Evolutionary conservation across 2,329 filamentous ascomycete genomes (phyloP), one percentile per base, ranked within the genome.

Genomic region (Microcyclospora pomicola): DNA sequence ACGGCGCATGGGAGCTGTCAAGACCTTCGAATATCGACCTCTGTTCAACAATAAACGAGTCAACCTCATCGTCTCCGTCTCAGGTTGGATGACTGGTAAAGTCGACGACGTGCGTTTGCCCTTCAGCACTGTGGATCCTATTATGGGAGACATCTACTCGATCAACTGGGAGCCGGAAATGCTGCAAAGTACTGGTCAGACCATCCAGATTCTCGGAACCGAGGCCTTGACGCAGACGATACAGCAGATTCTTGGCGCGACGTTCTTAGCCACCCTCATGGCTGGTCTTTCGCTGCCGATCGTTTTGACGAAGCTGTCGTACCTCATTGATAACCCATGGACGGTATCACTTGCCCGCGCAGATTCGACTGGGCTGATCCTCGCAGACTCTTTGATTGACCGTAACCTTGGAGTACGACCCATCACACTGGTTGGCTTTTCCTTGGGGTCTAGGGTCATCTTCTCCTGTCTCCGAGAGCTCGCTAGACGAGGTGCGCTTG

Each of bases 121-220:
- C 6, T 98, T 82, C 61, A 95, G 86, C 64, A 98, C 92, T 0
- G 81, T 98, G 6, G 87, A 98, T 59, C 85, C 92, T 1, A 75
- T 96, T 45, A 98, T 98, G 91, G 91, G 91, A 10, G 91, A 98
- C 56, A 78, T 98, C 12, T 98, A 98, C 63, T 95, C 88, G 1
- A 80, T 98, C 9, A 68, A 92, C 41, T 98, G 91, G 87, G 91
- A 98, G 60, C 92, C 91, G 2, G 91, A 98, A 56, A 93, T 98
- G 87, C 72, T 98, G 55, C 80, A 77, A 50, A 94, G 85, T 61
- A 98, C 95, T 80, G 91, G 91, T 73, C 84, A 91, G 58, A 98
- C 91, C 33, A 96, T 98, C 53, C 95, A 95, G 53, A 96, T 98
- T 61, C 68, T 98, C 46, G 91, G 91, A 41, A 98, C 91, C 27